phyloP scores from a whole-genome alignment of 192 early-diverging fungal species.

The Podochytrium sp. region DNA sequence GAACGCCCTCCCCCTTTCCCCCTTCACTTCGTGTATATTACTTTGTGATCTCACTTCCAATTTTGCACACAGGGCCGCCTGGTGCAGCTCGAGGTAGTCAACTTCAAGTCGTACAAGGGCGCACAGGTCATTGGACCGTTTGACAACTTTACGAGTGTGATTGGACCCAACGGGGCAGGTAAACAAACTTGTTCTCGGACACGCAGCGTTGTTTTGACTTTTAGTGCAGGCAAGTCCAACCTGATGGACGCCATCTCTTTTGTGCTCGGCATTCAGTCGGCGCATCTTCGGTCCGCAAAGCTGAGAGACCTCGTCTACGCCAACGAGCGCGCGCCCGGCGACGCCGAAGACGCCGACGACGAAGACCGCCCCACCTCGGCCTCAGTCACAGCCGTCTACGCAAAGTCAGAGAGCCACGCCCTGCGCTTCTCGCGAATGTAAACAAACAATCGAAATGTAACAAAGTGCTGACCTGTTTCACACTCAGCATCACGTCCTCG shows the following conservation, averaged over 20 bases:
- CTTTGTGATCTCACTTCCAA: not conserved
- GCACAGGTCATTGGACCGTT: conserved; percentile 93
- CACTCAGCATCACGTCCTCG: conserved; percentile 33
- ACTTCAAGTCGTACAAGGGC: conserved; percentile 99
- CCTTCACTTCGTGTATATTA: not conserved
- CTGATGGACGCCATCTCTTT: conserved; percentile 99
- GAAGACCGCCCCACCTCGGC: conserved; percentile 52
- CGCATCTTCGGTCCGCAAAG: conserved; percentile 87
- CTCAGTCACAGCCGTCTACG: conserved; percentile 85
- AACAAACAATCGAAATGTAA: conserved; percentile 4
- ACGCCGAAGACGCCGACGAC: conserved; percentile 32
- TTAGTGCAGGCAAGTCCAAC: conserved; percentile 86
- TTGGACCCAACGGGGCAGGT: conserved; percentile 97
- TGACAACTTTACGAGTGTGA: conserved; percentile 90
- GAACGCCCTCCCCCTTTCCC: not conserved
- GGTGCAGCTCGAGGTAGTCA: conserved; percentile 86
- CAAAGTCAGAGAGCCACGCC: conserved; percentile 63
- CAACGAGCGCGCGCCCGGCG: conserved; percentile 47
- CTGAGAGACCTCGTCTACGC: conserved; percentile 92
- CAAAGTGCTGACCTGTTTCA: not conserved
- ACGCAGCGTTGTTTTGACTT: not conserved
- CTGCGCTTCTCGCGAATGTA: conserved; percentile 77
- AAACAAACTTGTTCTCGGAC: conserved; percentile 4
- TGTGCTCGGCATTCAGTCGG: conserved; percentile 92
- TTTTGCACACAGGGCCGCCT: conserved; percentile 61